A percentile compares a stretch with the other conserved stretches of the same genome.
These are phyloP conservation scores for Erodium chrysanthum DNA, from an alignment of 441 rosid genomes.

Conservation along the genomic window DNA sequence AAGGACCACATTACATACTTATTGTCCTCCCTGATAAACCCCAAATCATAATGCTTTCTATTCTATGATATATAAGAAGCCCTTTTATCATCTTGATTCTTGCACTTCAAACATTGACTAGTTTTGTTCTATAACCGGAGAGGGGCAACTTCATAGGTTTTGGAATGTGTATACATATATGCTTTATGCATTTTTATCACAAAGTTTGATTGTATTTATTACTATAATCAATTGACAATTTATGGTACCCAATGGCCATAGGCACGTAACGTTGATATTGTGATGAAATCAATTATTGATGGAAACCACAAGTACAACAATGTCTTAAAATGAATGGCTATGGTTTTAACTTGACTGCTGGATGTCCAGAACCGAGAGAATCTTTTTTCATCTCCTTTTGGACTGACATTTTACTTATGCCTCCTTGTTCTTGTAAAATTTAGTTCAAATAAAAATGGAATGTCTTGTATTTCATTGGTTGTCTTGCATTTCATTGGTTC, in stretches of 20 bases:
- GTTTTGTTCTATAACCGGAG: not conserved
- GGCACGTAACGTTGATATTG: no score
- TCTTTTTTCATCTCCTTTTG: not conserved
- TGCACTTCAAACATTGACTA: not conserved
- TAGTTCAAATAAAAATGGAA: not conserved
- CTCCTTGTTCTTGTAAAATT: not conserved
- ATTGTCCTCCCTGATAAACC: not conserved
- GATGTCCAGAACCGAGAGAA: not conserved
- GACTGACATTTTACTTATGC: not conserved
- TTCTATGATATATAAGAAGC: not conserved
- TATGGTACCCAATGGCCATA: not conserved
- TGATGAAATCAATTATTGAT: not conserved
- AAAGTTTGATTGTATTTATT: not conserved
- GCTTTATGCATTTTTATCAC: not conserved
- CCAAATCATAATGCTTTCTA: not conserved
- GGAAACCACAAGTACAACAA: not conserved
- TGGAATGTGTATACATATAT: not conserved
- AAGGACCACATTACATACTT: not conserved
- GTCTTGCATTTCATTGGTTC: constrained; percentile 11
- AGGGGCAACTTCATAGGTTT: not conserved
- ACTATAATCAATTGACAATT: not conserved
- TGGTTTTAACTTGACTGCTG: not conserved
- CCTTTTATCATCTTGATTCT: not conserved
- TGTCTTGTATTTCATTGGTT: not conserved
- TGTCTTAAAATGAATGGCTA: not conserved